Base-by-base conservation (phyloP, 2,329 filamentous ascomycete genomes). In the Didymella pinodella region DNA sequence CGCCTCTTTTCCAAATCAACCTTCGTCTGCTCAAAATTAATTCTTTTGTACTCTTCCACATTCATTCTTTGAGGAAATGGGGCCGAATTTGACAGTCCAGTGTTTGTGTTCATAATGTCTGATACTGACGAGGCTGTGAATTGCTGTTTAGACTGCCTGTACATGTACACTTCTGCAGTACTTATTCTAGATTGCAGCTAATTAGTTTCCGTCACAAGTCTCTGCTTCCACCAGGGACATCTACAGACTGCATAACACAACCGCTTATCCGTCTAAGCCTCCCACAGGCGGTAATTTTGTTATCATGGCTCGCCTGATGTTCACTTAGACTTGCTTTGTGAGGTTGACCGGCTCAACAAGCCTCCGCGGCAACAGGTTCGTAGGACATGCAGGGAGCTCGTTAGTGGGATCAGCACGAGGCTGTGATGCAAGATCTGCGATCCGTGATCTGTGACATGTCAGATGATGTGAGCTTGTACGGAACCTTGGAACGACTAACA, bases 201-300 rank as follows among this genome's bases (percentile, higher is more conserved):
- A 48, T 36, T 25, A 44, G 16, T n/a, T 55, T 28, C 51, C 57
- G 51, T 48, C 57, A 59, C 36, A 32, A 54, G 46, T 45, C 8
- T 20, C n/a, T 36, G 7, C 16, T 32, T 28, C 50, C 28, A 25
- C 46, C 41, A 51, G 40, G 54, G 36, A 50, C 2, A 32, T 49
- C n/a, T 26, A 25, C 26, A 12, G 22, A 29, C 40, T 28, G n/a
- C 14, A 58, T 49, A 18, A 36, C 46, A 51, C 26, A 51, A 40
- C 50, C 43, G 51, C 51, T 48, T 55, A 47, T 22, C 22, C 48
- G 52, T 44, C 51, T 55, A 56, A 60, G 57, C 52, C 57, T 52
- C 43, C 29, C 48, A 36, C 31, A 36, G 10, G 20, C 45, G 48
- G 38, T 44, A 29, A 29, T 34, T 14, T 29, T 47, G 50, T 28